Base-by-base conservation (phyloP, 257 asterid species). In the Solanum etuberosum region DNA sequence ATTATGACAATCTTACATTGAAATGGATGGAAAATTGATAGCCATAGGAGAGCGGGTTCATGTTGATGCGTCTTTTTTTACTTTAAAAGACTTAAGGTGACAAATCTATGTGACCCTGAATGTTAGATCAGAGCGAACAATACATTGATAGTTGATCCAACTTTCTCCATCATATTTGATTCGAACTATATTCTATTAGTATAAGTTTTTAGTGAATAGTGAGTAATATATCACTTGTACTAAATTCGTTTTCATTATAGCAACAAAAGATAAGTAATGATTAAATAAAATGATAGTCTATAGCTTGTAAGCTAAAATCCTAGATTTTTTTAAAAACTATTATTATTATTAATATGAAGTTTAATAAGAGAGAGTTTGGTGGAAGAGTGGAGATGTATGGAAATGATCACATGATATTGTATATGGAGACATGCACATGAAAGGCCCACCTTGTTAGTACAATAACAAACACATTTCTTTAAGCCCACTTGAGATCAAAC, bases 321-420 rank as follows among this genome's bases (percentile, higher is more conserved):
- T 25, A 70, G 37, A 85, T 65, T 48, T 25, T 68, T n/a, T n/a
- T n/a, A n/a, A n/a, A n/a, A n/a, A n/a, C n/a, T n/a, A n/a, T n/a
- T 42, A 9, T 34, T 48, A 20, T 70, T 68, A 68, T 67, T 29
- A 29, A n/a, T 25, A 31, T 31, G 90, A 87, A 46, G 40, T 9
- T 80, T 46, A 43, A 29, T 80, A 46, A 18, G 40, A 78, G 70
- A 2, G 27, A 48, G 67, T 46, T 80, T 29, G 85, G 85, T 80
- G 85, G 12, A 46, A 80, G 85, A 80, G 89, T 88, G 89, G 89
- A 84, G 72, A 46, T 89, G 91, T 78, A 48, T 83, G 88, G 86
- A 84, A 78, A 89, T 88, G 86, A 86, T 89, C 93, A 91, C 93
- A 89, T 91, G 91, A 85, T 81, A 48, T 78, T 91, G 93, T 86